phyloP scores from a whole-genome alignment of 805 yeast species.

The Sugiyamaella qingdaonensis region DNA sequence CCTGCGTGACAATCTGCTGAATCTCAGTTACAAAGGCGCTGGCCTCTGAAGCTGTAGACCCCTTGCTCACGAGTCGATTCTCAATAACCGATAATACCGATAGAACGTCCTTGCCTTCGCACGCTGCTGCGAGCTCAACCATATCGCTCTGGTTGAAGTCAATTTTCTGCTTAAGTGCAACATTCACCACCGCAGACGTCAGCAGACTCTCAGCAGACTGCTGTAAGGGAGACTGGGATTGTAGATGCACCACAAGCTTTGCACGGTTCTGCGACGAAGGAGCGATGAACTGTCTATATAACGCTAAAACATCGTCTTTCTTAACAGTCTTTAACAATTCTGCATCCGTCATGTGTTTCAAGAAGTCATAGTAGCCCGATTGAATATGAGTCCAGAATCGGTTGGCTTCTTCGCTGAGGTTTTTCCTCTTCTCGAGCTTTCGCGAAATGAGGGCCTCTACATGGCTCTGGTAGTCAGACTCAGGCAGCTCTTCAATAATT shows the following conservation, averaged over 20 bases:
- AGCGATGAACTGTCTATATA: constrained; percentile 46
- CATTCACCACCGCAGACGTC: constrained; percentile 13
- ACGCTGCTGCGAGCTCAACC: constrained; percentile 9
- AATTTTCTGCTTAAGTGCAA: constrained; percentile 13
- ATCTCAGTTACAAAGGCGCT: constrained; percentile 2
- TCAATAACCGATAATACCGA: constrained; percentile 5
- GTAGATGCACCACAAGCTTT: constrained; percentile 57
- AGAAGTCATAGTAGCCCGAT: constrained; percentile 76
- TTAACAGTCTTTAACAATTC: constrained; percentile 49
- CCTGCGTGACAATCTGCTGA: constrained; percentile 1
- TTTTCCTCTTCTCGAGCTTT: constrained; percentile 68
- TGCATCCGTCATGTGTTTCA: constrained; percentile 53
- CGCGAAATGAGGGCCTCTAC: constrained; percentile 63
- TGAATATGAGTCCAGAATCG: constrained; percentile 65
- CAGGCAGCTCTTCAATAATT: constrained; percentile 48
- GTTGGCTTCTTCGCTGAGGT: constrained; percentile 68
- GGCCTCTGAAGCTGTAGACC: constrained; percentile 9
- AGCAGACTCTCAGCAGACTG: constrained; percentile 9
- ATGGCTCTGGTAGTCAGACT: constrained; percentile 63
- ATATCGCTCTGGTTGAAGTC: constrained; percentile 14
- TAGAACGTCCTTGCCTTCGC: constrained; percentile 9
- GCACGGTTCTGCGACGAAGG: constrained; percentile 36
- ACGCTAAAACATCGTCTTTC: constrained; percentile 53
- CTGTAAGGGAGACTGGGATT: constrained; percentile 42
- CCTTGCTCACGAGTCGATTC: constrained; percentile 9